These are phyloP conservation scores for Candida manassasensis DNA, from an alignment of 805 yeast species.

Conservation along the genomic window DNA sequence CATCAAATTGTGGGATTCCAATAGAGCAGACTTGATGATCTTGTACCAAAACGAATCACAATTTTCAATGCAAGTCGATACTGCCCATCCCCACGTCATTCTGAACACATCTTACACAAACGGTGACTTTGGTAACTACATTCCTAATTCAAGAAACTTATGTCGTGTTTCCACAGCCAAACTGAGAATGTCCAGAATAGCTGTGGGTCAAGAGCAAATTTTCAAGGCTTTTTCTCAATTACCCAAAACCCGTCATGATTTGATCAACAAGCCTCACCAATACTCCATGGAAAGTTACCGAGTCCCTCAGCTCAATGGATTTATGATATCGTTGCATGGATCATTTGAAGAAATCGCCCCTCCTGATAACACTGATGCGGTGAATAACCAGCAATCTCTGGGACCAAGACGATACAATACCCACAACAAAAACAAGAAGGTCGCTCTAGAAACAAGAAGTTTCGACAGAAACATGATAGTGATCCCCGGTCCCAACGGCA, in stretches of 20 bases:
- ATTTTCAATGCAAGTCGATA: slow-evolving; percentile 76
- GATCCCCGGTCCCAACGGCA: slow-evolving; percentile 61
- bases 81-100: slow-evolving; percentile 53
- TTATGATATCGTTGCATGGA: slow-evolving; percentile 80
- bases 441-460: slow-evolving; percentile 54
- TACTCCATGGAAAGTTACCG: slow-evolving; percentile 79
- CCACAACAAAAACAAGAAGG: slow-evolving; percentile 25
- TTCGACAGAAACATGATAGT: slow-evolving; percentile 86
- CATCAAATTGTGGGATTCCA: slow-evolving; percentile 75
- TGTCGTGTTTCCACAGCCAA: slow-evolving; percentile 53
- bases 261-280: slow-evolving; percentile 55
- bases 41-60: slow-evolving; percentile 81
- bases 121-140: slow-evolving; percentile 56
- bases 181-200: slow-evolving; percentile 54
- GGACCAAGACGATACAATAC: slow-evolving; percentile 14
- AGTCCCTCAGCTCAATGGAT: slow-evolving; percentile 66
- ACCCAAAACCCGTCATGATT: slow-evolving; percentile 75
- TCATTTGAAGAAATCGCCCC: slow-evolving; percentile 64
- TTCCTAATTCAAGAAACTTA: slow-evolving; percentile 73
- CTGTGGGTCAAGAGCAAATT: slow-evolving; percentile 67
- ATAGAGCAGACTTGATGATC: slow-evolving; percentile 62
- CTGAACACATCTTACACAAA: slow-evolving; percentile 9
- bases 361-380: slow-evolving; percentile 39
- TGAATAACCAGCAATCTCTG: slow-evolving; percentile 7
- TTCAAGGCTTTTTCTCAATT: slow-evolving; percentile 54